Evolutionary conservation across 2,329 filamentous ascomycete species (phyloP).

Genomic region (Helminthosporium solani): DNA sequence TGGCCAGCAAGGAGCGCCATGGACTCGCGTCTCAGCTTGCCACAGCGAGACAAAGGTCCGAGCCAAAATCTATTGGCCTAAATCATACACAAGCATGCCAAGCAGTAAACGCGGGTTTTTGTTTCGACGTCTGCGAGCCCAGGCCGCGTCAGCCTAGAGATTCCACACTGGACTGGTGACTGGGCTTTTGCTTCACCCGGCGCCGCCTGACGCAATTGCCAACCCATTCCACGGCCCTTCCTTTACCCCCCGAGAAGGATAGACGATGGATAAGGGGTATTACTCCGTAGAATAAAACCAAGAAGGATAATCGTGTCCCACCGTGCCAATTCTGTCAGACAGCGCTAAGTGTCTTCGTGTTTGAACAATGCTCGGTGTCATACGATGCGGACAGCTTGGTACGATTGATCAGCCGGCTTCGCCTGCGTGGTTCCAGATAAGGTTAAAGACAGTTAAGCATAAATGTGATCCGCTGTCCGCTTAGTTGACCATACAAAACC

Average conservation of each 20-base stretch:
- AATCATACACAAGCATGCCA: slow-evolving; percentile 36
- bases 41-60: slow-evolving; percentile 35
- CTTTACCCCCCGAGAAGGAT: background rate
- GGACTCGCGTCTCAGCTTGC: slow-evolving; percentile 31
- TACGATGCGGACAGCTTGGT: slow-evolving; percentile 14
- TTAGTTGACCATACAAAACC: slow-evolving; percentile 21
- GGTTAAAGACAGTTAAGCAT: slow-evolving; percentile 42
- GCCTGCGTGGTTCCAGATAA: slow-evolving; percentile 35
- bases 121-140: slow-evolving; percentile 26
- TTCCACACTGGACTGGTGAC: slow-evolving; percentile 1
- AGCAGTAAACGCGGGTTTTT: slow-evolving; percentile 30
- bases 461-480: slow-evolving; percentile 32
- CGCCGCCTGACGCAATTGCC: too few relatives aligned
- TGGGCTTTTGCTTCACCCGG: background rate
- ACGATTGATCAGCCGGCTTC: slow-evolving; percentile 23
- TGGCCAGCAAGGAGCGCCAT: slow-evolving; percentile 16
- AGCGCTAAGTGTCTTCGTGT: background rate
- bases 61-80: slow-evolving; percentile 30
- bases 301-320: background rate
- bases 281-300: background rate
- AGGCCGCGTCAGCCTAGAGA: slow-evolving; percentile 35
- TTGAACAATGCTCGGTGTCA: slow-evolving; percentile 3
- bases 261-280: background rate
- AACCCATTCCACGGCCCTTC: background rate
- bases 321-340: slow-evolving; percentile 3